These are phyloP conservation scores for Trichosporon inkin DNA, from an alignment of 1,284 basidiomycete genomes.

Conservation along the genomic window DNA sequence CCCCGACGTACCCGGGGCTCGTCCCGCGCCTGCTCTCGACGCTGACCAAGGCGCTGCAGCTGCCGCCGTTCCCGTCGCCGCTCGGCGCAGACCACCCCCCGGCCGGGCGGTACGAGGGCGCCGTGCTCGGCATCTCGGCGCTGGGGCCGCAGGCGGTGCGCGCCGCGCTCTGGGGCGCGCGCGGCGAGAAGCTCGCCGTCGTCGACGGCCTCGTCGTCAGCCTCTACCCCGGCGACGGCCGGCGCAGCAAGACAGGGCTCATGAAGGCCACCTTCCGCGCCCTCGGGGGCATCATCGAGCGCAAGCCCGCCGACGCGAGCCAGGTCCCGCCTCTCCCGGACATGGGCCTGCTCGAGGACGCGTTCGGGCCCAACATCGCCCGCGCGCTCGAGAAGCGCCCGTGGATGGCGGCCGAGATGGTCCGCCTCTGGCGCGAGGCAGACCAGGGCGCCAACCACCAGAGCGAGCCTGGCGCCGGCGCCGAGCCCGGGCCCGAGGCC, in stretches of 20 bases:
- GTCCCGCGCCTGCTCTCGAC: conserved; percentile 73
- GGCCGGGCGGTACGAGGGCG: conserved; percentile 74
- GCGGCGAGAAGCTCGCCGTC: conserved; percentile 28
- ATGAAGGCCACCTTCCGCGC: conserved; percentile 32
- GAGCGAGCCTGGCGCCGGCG: neutral
- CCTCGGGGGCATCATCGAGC: conserved; percentile 19
- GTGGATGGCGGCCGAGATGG: conserved; percentile 34
- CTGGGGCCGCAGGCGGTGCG: conserved; percentile 77
- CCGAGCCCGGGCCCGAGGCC: conserved; percentile 3
- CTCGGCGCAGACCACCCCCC: conserved; percentile 38
- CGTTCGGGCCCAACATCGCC: conserved; percentile 34
- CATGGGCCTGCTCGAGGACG: conserved; percentile 21
- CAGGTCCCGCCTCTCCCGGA: conserved; percentile 20
- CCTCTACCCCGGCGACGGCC: conserved; percentile 34
- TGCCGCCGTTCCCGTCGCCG: conserved; percentile 43
- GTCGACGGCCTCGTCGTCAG: conserved; percentile 34
- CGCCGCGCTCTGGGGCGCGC: conserved; percentile 58
- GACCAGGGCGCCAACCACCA: neutral
- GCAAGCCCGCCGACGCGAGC: conserved; percentile 22
- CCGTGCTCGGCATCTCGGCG: conserved; percentile 73
- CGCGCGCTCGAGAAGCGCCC: conserved; percentile 35
- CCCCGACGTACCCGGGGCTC: conserved; percentile 54
- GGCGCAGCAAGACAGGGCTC: conserved; percentile 33
- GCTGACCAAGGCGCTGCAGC: conserved; percentile 69
- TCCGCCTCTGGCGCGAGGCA: conserved; percentile 19